Base-by-base conservation (phyloP, 257 asterid genomes). In the Fraxinus pennsylvanica region DNA sequence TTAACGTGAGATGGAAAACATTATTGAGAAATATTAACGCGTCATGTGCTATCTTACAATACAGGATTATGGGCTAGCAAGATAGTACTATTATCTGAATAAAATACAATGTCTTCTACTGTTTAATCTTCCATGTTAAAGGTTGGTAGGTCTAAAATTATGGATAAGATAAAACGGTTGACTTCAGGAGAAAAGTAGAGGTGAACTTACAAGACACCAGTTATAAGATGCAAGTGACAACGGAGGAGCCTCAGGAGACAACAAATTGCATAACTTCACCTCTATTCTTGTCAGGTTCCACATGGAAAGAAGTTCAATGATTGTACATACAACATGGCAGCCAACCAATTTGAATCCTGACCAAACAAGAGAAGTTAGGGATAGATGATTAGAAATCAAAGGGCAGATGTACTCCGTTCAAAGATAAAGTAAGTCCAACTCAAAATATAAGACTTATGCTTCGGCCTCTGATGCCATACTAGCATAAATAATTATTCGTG, bases 211-310 rank as follows among this genome's bases (percentile, higher is more conserved):
- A 38, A 96, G 97, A 83, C 90, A 89, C 99, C 99, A 96, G 86
- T 96, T 96, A 82, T 93, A 96, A 52, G 96, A 82, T 81, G 91
- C 92, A 80, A 96, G 98, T 66, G 99, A 91, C 65, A 96, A 75
- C 41, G 88, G 94, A 81, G 95, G 93, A 76, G 99, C 92, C 86
- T 96, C 99, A 6, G 99, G 99, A 71, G 99, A 96, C 86, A 96
- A 83, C 84, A 90, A 70, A 79, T 93, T 96, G 90, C 99, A 96
- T 52, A 96, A 87, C 87, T 87, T 91, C 81, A 96, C 99, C 82
- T 96, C 99, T 74, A 96, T 85, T 84, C 99, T 91, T 72, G 99
- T 96, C 91, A 96, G 85, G 84, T 96, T 96, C 99, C 99, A 92
- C 98, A 96, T 93, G 43, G 99, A 92, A 79, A 96, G 89, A 78